Evolutionary conservation across 2,329 filamentous ascomycete genomes (phyloP), one percentile per base, ranked within the genome.

Genomic region (Hypoxylon rubiginosum): DNA sequence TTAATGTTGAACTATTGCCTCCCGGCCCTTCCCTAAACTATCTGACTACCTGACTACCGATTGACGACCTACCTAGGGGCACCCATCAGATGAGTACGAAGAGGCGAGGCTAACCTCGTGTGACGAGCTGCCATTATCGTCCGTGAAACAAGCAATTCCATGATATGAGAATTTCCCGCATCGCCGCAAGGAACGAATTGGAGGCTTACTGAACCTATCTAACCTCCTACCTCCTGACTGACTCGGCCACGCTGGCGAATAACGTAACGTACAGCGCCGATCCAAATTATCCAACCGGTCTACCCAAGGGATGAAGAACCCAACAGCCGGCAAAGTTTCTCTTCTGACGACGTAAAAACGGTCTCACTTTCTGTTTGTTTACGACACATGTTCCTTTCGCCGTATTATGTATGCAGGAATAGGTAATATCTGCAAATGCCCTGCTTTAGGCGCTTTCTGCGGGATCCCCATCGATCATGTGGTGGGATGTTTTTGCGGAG

Each of bases 381-480:
- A 55, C 24, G 15, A 30, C 8, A 4, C n/a, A n/a, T 41, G 21
- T 59, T 17, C 15, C 49, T 62, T 51, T 46, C 62, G 57, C 58
- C 36, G 62, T 45, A 58, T 32, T 36, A 49, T 11, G 34, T 36
- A 43, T 43, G 39, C 39, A 43, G 39, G 7, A 21, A 11, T 34
- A 34, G 8, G 62, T 46, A 58, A 50, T 36, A 57, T 30, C 58
- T 66, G 52, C 53, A 63, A 52, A 24, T 2, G 50, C n/a, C n/a
- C n/a, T n/a, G n/a, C 39, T 43, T 61, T 63, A 55, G 58, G 62
- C 62, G 59, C 63, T 51, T 61, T 57, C 56, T 54, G 63, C 66
- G 66, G 66, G 66, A 69, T 53, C 57, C 39, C 66, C 61, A 64
- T 53, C 66, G 59, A 66, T 69, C 66, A 69, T 64, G 66, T 64